phyloP scores from a whole-genome alignment of 306 rosid species.

The Bauhinia variegata region DNA sequence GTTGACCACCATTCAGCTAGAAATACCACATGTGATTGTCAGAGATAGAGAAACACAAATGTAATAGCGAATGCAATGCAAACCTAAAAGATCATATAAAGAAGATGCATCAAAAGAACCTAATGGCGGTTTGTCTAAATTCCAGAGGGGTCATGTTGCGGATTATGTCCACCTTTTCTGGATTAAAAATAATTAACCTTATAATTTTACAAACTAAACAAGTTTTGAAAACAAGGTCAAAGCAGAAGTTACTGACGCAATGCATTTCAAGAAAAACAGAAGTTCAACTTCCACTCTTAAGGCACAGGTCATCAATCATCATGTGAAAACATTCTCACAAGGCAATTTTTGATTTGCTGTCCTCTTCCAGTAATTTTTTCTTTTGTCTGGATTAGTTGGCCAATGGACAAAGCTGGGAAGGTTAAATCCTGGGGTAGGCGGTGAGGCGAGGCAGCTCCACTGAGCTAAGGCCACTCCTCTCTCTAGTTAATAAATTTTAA shows the following conservation, averaged over 20 bases:
- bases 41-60: constrained; percentile 10
- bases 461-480: no score
- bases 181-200: neutral
- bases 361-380: no score
- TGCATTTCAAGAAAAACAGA: constrained; percentile 4
- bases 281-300: constrained; percentile 10
- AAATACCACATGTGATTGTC: constrained; percentile 33
- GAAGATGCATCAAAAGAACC: constrained; percentile 15
- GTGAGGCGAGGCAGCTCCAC: no score
- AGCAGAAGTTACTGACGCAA: constrained; percentile 17
- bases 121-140: neutral
- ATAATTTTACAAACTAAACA: constrained; percentile 11
- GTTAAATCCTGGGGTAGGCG: no score
- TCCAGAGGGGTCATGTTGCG: constrained; percentile 10
- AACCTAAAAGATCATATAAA: constrained; percentile 24
- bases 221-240: constrained; percentile 3
- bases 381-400: no score
- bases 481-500: no score
- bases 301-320: neutral
- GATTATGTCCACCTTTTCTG: constrained; percentile 13
- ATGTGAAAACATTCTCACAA: constrained; percentile 24
- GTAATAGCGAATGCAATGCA: constrained; percentile 7
- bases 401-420: no score
- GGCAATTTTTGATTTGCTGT: neutral
- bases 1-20: constrained; percentile 98